Conservation (phyloP, 2,329 filamentous ascomycete genomes). For the Sodiomyces alkalinus region DNA sequence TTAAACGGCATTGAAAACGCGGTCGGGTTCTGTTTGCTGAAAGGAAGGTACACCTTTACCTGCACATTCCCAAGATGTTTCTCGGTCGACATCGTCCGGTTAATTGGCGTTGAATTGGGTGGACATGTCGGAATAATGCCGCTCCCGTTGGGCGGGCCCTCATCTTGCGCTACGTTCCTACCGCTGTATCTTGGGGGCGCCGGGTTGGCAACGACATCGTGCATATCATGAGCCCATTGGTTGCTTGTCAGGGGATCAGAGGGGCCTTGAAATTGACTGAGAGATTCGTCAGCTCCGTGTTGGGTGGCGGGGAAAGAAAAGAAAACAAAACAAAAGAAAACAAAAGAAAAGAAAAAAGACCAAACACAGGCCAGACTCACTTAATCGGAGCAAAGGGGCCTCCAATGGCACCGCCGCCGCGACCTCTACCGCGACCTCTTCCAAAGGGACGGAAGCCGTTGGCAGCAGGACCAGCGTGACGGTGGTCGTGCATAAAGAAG, state of each 20-base stretch:
- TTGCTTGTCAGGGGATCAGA: constrained; percentile 52
- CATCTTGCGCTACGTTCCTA: constrained; percentile 21
- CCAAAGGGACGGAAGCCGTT: constrained; percentile 65
- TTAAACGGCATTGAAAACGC: constrained; percentile 69
- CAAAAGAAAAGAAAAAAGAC: constrained; percentile 1
- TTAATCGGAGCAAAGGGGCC: constrained; percentile 44
- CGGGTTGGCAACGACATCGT: constrained; percentile 50
- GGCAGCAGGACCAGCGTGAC: constrained; percentile 58
- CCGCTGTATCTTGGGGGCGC: constrained; percentile 19
- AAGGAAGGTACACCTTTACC: constrained; percentile 67
- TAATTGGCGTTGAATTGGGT: constrained; percentile 49
- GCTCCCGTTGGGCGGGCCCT: constrained; percentile 38
- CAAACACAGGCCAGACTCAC: constrained; percentile 31
- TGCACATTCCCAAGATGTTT: constrained; percentile 73
- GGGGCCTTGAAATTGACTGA: constrained; percentile 28
- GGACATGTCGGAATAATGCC: constrained; percentile 40
- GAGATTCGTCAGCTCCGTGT: neutral
- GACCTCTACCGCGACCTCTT: constrained; percentile 45
- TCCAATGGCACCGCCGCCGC: constrained; percentile 31
- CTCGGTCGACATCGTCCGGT: constrained; percentile 68
- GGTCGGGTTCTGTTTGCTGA: constrained; percentile 48
- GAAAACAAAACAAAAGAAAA: too few relatives aligned
- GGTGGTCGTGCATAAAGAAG: constrained; percentile 95
- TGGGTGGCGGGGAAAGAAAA: too few relatives aligned
- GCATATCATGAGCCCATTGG: constrained; percentile 90